phyloP scores from a whole-genome alignment of 1,284 basidiomycete genomes.

The Leccinum fuscescens region DNA sequence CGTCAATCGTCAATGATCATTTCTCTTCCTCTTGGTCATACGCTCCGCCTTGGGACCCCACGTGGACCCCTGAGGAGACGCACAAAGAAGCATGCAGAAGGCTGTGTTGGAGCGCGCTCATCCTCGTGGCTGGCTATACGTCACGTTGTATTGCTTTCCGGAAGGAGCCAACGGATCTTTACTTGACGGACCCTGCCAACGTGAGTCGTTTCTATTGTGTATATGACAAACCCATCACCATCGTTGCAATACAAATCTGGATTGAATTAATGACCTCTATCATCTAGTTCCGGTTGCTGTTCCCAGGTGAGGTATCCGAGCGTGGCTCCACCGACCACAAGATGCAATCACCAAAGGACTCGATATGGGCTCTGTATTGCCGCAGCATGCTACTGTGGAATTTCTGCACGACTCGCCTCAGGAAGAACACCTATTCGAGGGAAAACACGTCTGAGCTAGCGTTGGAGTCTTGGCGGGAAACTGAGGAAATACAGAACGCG shows the following conservation, averaged over 20 bases:
- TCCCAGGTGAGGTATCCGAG: constrained; percentile 62
- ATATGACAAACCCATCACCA: constrained; percentile 30
- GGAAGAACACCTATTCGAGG: constrained; percentile 40
- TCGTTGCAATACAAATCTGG: constrained; percentile 2
- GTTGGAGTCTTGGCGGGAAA: constrained; percentile 60
- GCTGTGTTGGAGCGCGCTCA: constrained; percentile 71
- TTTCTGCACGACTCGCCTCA: constrained; percentile 55
- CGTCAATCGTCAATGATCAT: constrained; percentile 38
- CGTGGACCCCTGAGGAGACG: constrained; percentile 52
- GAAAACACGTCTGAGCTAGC: constrained; percentile 59
- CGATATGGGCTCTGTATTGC: constrained; percentile 76
- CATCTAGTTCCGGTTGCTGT: constrained; percentile 50
- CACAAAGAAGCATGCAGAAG: constrained; percentile 67
- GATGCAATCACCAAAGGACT: constrained; percentile 58
- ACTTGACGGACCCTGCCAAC: constrained; percentile 59
- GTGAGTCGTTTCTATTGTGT: constrained; percentile 39
- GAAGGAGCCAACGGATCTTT: constrained; percentile 53
- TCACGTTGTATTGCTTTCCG: constrained; percentile 65
- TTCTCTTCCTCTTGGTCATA: constrained; percentile 47
- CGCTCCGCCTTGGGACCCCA: constrained; percentile 58
- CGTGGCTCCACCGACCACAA: constrained; percentile 42
- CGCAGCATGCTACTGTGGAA: constrained; percentile 77
- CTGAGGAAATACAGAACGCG: constrained; percentile 60
- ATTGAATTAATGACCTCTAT: constrained; percentile 12
- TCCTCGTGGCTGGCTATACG: constrained; percentile 61